These are phyloP conservation scores for Epicoccum nigrum DNA, from an alignment of 2,329 filamentous ascomycete species.

Conservation along the genomic window DNA sequence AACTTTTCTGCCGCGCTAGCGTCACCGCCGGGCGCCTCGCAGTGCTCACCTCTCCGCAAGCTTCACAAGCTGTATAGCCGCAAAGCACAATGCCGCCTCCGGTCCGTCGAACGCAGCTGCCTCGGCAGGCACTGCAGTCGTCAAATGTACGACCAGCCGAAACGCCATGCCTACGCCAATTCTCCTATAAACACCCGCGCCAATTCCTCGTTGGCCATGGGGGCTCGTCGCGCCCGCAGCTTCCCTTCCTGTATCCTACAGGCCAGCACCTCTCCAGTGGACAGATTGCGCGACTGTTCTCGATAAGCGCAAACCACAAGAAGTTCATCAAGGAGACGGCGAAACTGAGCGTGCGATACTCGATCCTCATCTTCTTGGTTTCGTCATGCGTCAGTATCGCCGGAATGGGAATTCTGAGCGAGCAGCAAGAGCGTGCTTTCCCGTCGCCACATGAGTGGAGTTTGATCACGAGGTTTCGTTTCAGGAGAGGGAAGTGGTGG, in stretches of 20 bases:
- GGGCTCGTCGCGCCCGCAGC: conserved; percentile 62
- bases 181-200: conserved; percentile 63
- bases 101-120: conserved; percentile 36
- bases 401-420: conserved; percentile 71
- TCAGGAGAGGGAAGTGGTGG: conserved; percentile 62
- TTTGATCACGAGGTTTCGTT: conserved; percentile 70
- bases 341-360: conserved; percentile 71
- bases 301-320: conserved; percentile 71
- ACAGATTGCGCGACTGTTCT: conserved; percentile 71
- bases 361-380: conserved; percentile 68
- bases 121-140: conserved; percentile 29
- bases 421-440: conserved; percentile 74
- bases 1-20: conserved; percentile 36
- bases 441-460: conserved; percentile 86
- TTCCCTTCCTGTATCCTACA: conserved; percentile 68
- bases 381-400: conserved; percentile 65
- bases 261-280: conserved; percentile 47
- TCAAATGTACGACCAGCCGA: conserved; percentile 24
- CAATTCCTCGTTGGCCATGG: conserved; percentile 55
- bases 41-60: conserved; percentile 18
- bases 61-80: conserved; percentile 7
- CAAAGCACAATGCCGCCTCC: conserved; percentile 37
- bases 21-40: conserved; percentile 23
- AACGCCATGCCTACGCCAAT: conserved; percentile 54
- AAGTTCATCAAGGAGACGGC: conserved; percentile 74